Conservation (phyloP, 2,329 filamentous ascomycete species). For the Xylariaceae sp. region DNA sequence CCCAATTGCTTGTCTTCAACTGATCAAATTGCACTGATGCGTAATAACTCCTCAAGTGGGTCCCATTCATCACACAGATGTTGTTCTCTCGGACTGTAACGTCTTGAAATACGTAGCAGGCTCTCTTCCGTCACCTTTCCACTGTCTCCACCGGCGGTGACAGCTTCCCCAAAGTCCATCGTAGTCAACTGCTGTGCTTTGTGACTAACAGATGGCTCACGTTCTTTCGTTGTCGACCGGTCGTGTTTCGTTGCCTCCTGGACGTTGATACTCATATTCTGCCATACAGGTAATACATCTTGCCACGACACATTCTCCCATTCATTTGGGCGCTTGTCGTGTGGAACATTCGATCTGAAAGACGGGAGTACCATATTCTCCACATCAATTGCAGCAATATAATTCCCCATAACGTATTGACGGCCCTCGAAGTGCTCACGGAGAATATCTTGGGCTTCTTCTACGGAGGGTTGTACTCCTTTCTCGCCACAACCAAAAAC, state of each 20-base stretch:
- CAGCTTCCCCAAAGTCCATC: no score
- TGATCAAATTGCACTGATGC: no score
- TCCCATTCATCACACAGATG: no score
- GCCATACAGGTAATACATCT: slow-evolving; percentile 14
- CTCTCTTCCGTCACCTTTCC: no score
- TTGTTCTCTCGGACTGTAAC: no score
- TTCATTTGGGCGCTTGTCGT: slow-evolving; percentile 1
- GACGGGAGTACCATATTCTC: slow-evolving; percentile 16
- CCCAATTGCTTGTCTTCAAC: no score
- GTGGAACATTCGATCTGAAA: slow-evolving; percentile 14
- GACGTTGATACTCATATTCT: background rate
- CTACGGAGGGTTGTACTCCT: background rate
- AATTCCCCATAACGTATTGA: slow-evolving; percentile 12
- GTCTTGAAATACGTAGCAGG: no score
- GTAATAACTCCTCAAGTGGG: no score
- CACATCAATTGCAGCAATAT: slow-evolving; percentile 1
- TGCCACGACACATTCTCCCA: slow-evolving; percentile 15
- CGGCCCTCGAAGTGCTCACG: slow-evolving; percentile 14
- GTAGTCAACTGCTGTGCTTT: no score
- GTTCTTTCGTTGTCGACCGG: background rate
- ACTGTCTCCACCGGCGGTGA: no score
- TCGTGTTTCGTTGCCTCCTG: background rate
- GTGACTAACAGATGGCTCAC: background rate
- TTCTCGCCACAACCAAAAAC: slow-evolving; percentile 4
- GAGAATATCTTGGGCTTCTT: slow-evolving; percentile 18